Base-by-base conservation (phyloP, 805 yeast genomes). In the Cyberlindnera misumaiensis region DNA sequence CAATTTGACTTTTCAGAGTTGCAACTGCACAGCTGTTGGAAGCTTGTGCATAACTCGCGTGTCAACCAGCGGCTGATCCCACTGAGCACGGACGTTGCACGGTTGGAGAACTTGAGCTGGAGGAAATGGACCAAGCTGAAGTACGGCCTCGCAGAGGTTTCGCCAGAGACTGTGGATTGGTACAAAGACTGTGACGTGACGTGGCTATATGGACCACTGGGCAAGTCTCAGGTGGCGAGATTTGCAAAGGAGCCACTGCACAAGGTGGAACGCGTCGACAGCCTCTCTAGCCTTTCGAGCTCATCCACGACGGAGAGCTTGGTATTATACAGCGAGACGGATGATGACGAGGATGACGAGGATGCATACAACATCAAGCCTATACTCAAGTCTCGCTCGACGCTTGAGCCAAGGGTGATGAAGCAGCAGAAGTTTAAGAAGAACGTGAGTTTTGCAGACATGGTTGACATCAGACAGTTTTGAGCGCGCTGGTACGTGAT, bases 171-270 rank as follows among this genome's bases (percentile, higher is more conserved):
- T 22, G 81, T 90, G 39, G 89, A 93, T 61, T 90, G 98, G 98
- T 77, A 83, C 43, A 93, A 93, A 62, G 97, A 89, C 50, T 78
- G 78, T 51, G 98, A 90, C 55, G 90, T 90, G 18, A 87, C 96
- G 1, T 90, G 96, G 88, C 72, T 90, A 7, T 93, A 89, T 62
- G 98, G 98, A 1, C 98, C 98, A 63, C 34, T 55, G 9, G 52
- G 51, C 4, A 16, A 13, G 17, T 5, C 18, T 8, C 32, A 14
- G 8, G 9, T 11, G 5, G 9, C 15, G 16, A 29, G 29, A 27
- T 11, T n/a, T 27, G n/a, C 7, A 29, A 16, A 30, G 11, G 13
- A 8, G 7, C 11, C 34, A 6, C 26, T 10, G 22, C 36, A 8
- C 28, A 12, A 33, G 30, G 24, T 38, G 11, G 27, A 34, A 31